Base-by-base conservation (phyloP, 148 eudicot species). In the Rhododendron simsii region DNA sequence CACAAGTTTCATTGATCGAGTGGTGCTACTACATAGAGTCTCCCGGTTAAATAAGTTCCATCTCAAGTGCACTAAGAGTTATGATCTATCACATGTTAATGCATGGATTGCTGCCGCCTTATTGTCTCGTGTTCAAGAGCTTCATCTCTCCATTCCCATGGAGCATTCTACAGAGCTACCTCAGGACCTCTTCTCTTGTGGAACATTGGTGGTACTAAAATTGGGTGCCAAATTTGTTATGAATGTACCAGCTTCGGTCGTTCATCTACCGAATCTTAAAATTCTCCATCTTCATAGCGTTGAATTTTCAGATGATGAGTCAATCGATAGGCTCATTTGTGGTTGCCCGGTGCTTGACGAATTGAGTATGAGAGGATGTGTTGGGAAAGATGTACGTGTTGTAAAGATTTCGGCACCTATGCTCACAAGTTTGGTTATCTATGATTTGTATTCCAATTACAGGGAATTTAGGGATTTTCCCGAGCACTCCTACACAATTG, bases 281-380 rank as follows among this genome's bases (percentile, higher is more conserved):
- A 5, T 44, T 26, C 65, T 86, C 35, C 84, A 74, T 41, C 55
- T 86, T 41, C 2, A 18, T 39, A 61, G 14, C 18, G 15, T 61
- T 13, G 3, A 39, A 21, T 14, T 86, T 44, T n/a, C 37, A 44
- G 71, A 81, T 41, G 71, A 55, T 39, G 81, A 30, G 16, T 35
- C 83, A 71, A 37, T 81, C 55, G 3, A 23, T 30, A 86, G 80
- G 85, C 80, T 86, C 45, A 55, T 86, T 18, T 74, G 55, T 28
- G 74, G 85, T 76, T 86, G 88, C 80, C 88, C 88, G 71, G 83
- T 74, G 26, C 88, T 86, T 81, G 88, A 86, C 59, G 81, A 74
- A 35, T 80, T 86, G 33, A 26, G 48, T 14, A 69, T 69, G 37
- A 2, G 35, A 2, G 74, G 2, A 69, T 26, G 74, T 69, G 28